Evolutionary conservation across 768 basidiomycete genomes (phyloP), one percentile per base, ranked within the genome.

Genomic region (Daedalea quercina): DNA sequence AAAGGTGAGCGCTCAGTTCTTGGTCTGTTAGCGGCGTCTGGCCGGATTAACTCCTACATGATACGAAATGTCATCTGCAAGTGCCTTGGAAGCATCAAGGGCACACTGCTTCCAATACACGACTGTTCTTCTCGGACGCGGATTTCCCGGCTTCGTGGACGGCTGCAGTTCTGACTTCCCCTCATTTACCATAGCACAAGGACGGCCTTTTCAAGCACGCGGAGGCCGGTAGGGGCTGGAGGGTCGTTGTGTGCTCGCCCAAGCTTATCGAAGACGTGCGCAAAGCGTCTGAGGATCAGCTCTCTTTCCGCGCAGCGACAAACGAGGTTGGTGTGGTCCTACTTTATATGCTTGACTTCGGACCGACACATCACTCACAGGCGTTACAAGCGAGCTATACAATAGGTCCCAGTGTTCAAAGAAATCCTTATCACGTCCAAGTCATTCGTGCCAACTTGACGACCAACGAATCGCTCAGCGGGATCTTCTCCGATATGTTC

Each of bases 181-280:
- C n/a, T n/a, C n/a, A n/a, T n/a, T n/a, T n/a, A n/a, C n/a, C n/a
- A n/a, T n/a, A 59, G 60, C 57, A 55, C 50, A 56, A 58, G 24
- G 55, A 55, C 24, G 44, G 51, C 1, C 44, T 51, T 12, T 81
- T 78, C 64, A 76, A 75, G 60, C 62, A 80, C 3, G 67, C 77
- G 0, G 64, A 70, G 40, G 57, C 74, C 44, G 66, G 73, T 35
- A n/a, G n/a, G n/a, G 66, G 69, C 52, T 81, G 80, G 79, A 53
- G 72, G 20, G 69, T 79, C 24, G 64, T 82, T 3, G 61, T 77
- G 25, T 70, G 67, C 20, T 74, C 76, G 2, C 65, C 67, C 0
- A 57, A 70, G 19, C 62, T 75, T 34, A 63, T 81, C 13, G 76
- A 81, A 8, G 81, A 83, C 44, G 60, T 84, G 19, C 70, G 76